Percentiles rank a stretch among this genome's conserved stretches.
These are phyloP conservation scores for Penicillium oxalicum DNA, from an alignment of 2,329 filamentous ascomycete species.

Conservation along the genomic window DNA sequence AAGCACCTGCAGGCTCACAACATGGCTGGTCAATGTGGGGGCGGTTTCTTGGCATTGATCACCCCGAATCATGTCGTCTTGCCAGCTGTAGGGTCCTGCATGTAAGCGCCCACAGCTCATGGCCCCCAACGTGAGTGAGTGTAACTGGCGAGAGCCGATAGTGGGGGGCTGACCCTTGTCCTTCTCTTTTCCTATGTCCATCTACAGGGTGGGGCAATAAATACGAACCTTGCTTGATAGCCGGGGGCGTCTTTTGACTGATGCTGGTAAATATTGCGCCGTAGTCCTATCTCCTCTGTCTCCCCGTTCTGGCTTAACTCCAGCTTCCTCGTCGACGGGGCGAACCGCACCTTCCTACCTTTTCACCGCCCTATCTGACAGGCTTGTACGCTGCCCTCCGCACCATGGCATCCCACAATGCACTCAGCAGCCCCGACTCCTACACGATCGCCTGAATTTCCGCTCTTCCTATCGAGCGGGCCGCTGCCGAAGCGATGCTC, in stretches of 20 bases:
- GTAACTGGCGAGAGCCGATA: background rate
- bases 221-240: background rate
- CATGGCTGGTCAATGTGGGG: background rate
- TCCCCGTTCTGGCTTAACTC: background rate
- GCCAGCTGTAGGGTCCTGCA: background rate
- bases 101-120: background rate
- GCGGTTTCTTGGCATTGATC: background rate
- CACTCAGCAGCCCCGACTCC: conserved; percentile 2
- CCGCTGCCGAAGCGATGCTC: conserved; percentile 16
- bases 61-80: background rate
- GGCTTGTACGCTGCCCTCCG: background rate
- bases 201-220: background rate
- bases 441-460: conserved; percentile 17
- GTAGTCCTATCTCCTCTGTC: background rate
- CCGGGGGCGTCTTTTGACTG: background rate
- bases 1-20: background rate
- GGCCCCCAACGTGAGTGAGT: background rate
- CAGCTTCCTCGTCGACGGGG: background rate
- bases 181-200: background rate
- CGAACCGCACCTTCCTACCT: background rate
- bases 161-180: background rate
- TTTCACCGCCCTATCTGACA: background rate
- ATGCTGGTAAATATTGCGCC: background rate
- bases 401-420: conserved; percentile 2
- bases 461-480: conserved; percentile 14